Evolutionary conservation across 371 early-diverging fungal species (phyloP).

Genomic region (Choanephora cucurbitarum): DNA sequence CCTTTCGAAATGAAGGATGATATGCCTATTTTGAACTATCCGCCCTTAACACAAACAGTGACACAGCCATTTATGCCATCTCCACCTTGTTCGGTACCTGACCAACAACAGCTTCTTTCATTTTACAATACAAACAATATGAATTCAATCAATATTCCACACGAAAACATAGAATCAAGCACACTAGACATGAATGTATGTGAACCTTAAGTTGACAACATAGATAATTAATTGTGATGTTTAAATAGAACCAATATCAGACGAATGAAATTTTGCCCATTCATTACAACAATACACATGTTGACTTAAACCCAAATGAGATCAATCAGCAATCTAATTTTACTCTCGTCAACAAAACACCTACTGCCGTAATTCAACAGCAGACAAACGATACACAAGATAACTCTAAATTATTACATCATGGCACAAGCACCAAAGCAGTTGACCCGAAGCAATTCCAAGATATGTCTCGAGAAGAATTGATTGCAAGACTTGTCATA

Average conservation of each 20-base stretch:
- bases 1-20: background rate
- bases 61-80: constrained; percentile 10
- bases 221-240: no score
- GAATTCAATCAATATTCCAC: background rate
- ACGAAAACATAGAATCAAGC: background rate
- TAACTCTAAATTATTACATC: background rate
- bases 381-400: background rate
- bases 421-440: background rate
- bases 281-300: no score
- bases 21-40: background rate
- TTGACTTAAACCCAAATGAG: no score
- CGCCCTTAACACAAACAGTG: background rate
- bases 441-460: constrained; percentile 11
- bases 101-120: constrained; percentile 7
- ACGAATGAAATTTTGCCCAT: no score
- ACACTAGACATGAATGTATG: no score
- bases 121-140: background rate
- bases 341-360: background rate
- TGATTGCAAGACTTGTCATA: constrained; percentile 19
- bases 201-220: no score
- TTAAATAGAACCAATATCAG: no score
- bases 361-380: background rate
- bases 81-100: constrained; percentile 17
- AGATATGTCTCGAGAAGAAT: constrained; percentile 23
- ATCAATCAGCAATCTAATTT: background rate